These are phyloP conservation scores for Xylaria intraflava DNA, from an alignment of 495 filamentous ascomycete genomes.

Conservation along the genomic window DNA sequence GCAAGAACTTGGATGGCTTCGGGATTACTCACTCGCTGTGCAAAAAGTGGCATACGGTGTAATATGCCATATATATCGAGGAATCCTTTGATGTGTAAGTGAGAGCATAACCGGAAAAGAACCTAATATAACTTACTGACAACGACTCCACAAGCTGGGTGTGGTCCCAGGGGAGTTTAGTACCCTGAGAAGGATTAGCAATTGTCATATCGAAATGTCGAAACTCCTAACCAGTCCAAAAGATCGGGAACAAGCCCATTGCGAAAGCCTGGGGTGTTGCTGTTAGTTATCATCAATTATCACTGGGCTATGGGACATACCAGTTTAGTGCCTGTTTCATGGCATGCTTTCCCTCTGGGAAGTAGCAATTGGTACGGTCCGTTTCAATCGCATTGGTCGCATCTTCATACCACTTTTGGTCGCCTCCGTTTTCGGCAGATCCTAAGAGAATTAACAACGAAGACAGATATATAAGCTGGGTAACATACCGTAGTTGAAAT, in stretches of 20 bases:
- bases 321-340: constrained; percentile 71
- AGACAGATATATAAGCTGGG: not conserved
- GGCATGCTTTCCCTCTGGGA: constrained; percentile 5
- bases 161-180: constrained; percentile 91
- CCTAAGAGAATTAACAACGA: constrained; percentile 22
- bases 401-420: constrained; percentile 31
- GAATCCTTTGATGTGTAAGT: constrained; percentile 46
- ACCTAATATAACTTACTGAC: constrained; percentile 29
- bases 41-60: constrained; percentile 84
- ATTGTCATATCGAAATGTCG: not conserved
- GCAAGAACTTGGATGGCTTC: not conserved
- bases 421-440: constrained; percentile 6
- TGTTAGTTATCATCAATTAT: not conserved
- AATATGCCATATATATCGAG: constrained; percentile 95
- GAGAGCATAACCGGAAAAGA: not conserved
- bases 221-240: constrained; percentile 61
- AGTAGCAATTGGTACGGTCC: constrained; percentile 76
- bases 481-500: constrained; percentile 68
- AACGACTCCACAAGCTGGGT: constrained; percentile 89
- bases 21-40: constrained; percentile 46
- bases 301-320: not conserved
- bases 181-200: constrained; percentile 33
- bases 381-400: constrained; percentile 69
- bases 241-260: constrained; percentile 89
- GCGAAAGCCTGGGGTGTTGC: constrained; percentile 52